These are phyloP conservation scores for Helicocarpus griseus DNA, from an alignment of 2,329 filamentous ascomycete genomes.

Conservation along the genomic window DNA sequence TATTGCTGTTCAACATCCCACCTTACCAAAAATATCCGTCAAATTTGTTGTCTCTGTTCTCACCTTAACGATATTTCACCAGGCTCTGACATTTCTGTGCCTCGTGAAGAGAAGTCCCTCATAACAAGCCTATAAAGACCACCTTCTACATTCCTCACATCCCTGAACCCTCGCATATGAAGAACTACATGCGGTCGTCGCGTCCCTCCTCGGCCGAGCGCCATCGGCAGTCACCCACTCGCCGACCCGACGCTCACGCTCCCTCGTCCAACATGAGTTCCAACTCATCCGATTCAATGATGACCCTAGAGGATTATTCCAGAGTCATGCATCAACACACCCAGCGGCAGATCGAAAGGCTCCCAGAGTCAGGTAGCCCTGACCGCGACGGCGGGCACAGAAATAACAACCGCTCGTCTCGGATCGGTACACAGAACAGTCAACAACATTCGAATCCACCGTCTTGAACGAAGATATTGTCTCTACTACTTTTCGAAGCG, in stretches of 20 bases:
- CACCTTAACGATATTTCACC: not conserved
- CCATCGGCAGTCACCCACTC: not conserved
- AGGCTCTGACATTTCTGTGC: not conserved
- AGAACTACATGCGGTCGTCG: not conserved
- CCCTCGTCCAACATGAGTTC: not conserved
- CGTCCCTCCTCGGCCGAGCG: not conserved
- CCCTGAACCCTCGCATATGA: not conserved
- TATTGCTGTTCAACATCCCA: not conserved
- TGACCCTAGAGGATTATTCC: constrained; percentile 5
- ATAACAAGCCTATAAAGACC: not conserved
- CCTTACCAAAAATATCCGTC: not conserved
- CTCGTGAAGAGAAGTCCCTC: not conserved
- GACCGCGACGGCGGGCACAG: not conserved
- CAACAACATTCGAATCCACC: not conserved
- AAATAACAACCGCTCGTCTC: not conserved
- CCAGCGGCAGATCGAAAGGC: constrained; percentile 8
- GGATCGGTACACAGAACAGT: not conserved
- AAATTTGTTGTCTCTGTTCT: not conserved
- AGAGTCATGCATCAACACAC: constrained; percentile 14
- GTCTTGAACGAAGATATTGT: not conserved
- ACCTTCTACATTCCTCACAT: not conserved
- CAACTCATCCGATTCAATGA: not conserved
- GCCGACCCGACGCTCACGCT: not conserved
- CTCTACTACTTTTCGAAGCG: no score
- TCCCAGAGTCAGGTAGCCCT: not conserved